These are phyloP conservation scores for Areca catechu DNA, from an alignment of 176 grass and related monocot genomes.

Conservation along the genomic window DNA sequence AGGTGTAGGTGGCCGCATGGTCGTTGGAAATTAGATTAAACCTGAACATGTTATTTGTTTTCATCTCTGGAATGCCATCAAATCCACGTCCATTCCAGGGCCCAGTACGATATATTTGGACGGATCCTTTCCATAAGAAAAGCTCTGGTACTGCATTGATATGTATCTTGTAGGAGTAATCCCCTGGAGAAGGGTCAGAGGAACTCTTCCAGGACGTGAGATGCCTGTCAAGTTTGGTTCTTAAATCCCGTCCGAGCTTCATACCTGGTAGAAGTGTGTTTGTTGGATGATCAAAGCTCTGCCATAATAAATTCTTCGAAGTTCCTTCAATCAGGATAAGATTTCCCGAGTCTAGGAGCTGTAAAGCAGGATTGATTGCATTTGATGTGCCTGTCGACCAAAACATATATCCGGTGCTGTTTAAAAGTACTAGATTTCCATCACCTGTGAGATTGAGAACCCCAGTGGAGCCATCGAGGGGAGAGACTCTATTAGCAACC, in stretches of 20 bases:
- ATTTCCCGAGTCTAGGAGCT: slow-evolving; percentile 23
- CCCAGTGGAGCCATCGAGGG: slow-evolving; percentile 1
- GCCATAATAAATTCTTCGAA: slow-evolving; percentile 21
- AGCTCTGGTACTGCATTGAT: slow-evolving; percentile 22
- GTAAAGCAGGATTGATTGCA: background rate
- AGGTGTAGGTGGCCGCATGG: slow-evolving; percentile 36
- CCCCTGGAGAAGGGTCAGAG: slow-evolving; percentile 30
- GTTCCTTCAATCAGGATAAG: slow-evolving; percentile 25
- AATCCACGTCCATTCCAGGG: slow-evolving; percentile 41
- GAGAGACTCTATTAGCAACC: slow-evolving; percentile 34
- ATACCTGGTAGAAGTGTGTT: slow-evolving; percentile 41
- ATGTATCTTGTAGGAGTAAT: slow-evolving; percentile 30
- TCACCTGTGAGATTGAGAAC: background rate
- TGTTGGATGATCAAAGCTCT: slow-evolving; percentile 26
- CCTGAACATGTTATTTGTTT: slow-evolving; percentile 9
- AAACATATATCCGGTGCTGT: background rate
- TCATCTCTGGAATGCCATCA: slow-evolving; percentile 30
- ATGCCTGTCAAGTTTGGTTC: slow-evolving; percentile 20
- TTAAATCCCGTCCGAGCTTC: slow-evolving; percentile 38
- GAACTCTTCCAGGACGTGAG: slow-evolving; percentile 38
- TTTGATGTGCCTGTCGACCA: background rate
- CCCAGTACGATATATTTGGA: slow-evolving; percentile 20
- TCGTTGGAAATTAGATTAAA: slow-evolving; percentile 10
- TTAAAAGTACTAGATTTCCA: background rate
- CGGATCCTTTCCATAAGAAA: slow-evolving; percentile 14